These are phyloP conservation scores for Rozella allomycis DNA, from an alignment of 371 early-diverging fungal genomes.

Conservation along the genomic window DNA sequence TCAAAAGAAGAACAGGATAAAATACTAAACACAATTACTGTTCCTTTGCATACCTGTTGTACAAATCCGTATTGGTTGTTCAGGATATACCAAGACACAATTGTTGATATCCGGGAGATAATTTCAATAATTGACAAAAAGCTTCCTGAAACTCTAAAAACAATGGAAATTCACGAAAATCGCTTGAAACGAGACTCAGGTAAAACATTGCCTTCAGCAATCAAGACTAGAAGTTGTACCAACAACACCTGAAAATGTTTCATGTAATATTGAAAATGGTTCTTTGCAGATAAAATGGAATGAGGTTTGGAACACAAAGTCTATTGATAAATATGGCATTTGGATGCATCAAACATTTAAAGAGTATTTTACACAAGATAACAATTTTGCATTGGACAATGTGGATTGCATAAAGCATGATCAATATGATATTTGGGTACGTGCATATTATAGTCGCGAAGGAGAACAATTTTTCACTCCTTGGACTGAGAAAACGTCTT, in stretches of 20 bases:
- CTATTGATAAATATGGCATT: neutral
- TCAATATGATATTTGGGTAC: too few species aligned
- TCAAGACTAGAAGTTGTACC: neutral
- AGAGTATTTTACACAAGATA: neutral
- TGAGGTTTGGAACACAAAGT: neutral
- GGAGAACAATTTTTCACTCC: too few species aligned
- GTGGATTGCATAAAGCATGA: too few species aligned
- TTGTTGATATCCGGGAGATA: conserved; percentile 11
- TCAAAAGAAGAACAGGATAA: conserved; percentile 8
- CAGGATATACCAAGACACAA: conserved; percentile 28
- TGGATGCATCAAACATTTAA: neutral
- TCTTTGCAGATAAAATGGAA: conserved; percentile 1
- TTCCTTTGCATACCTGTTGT: conserved; percentile 20
- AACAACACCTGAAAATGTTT: neutral
- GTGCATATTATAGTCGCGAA: too few species aligned
- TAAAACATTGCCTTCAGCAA: neutral
- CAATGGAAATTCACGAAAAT: neutral
- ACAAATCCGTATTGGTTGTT: conserved; percentile 22
- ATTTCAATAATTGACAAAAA: conserved; percentile 6
- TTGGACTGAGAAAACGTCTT: too few species aligned
- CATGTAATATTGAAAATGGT: neutral
- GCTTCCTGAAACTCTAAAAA: conserved; percentile 5
- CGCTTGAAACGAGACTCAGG: neutral
- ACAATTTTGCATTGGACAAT: neutral
- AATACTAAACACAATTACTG: conserved; percentile 8